Evolutionary conservation across 495 filamentous ascomycete genomes (phyloP).

Genomic region (Penicillium maclennaniae): DNA sequence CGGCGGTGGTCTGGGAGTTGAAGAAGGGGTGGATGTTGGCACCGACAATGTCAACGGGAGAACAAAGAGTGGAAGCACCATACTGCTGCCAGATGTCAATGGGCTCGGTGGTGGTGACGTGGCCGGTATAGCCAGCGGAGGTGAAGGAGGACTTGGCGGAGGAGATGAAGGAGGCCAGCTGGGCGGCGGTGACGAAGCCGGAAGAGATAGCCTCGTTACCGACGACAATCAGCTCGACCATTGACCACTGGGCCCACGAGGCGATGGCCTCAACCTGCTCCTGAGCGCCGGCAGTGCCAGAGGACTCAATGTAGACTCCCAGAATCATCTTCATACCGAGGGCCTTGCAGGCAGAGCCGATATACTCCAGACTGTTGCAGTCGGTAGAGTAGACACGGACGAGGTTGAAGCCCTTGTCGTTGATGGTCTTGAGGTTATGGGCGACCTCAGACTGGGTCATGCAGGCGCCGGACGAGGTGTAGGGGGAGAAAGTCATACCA

Average conservation of each 20-base stretch:
- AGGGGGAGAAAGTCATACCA: constrained; percentile 93
- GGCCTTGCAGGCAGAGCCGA: constrained; percentile 59
- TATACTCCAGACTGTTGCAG: constrained; percentile 73
- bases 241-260: constrained; percentile 68
- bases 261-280: constrained; percentile 70
- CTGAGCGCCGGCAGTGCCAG: constrained; percentile 55
- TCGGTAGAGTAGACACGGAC: constrained; percentile 91
- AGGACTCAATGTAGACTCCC: constrained; percentile 74
- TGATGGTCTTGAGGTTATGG: constrained; percentile 65
- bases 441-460: constrained; percentile 59
- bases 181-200: constrained; percentile 53
- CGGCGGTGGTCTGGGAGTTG: constrained; percentile 61
- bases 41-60: constrained; percentile 69
- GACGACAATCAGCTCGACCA: constrained; percentile 75
- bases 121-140: constrained; percentile 65
- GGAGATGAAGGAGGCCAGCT: constrained; percentile 67
- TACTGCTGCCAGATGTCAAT: constrained; percentile 63
- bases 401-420: constrained; percentile 67
- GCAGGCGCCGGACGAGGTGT: constrained; percentile 59
- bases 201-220: constrained; percentile 88
- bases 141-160: constrained; percentile 45
- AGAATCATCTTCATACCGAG: constrained; percentile 73
- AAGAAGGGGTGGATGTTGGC: constrained; percentile 93
- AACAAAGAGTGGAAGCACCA: constrained; percentile 56
- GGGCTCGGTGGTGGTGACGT: constrained; percentile 82